phyloP scores from a whole-genome alignment of 2,329 filamentous ascomycete genomes.

The Trichophyton schoenleinii region DNA sequence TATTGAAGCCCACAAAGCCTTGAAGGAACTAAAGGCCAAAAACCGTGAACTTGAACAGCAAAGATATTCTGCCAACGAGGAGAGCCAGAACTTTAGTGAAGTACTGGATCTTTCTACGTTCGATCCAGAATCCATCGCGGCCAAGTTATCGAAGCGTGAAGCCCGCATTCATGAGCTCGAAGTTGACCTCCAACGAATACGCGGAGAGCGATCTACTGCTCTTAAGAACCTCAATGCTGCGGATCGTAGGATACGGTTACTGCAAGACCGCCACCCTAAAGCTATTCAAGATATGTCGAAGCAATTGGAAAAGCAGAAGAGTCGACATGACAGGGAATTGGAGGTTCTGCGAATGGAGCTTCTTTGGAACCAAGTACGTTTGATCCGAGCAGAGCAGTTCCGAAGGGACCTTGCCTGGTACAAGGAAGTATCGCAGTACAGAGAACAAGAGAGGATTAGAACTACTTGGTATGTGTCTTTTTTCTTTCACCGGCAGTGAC shows the following conservation, averaged over 20 bases:
- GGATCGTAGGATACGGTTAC: conserved; percentile 31
- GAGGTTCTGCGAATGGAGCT: conserved; percentile 80
- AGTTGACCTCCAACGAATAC: conserved; percentile 51
- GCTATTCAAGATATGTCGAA: conserved; percentile 38
- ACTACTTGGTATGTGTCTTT: conserved; percentile 60
- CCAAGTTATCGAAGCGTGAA: conserved; percentile 58
- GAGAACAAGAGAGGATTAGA: conserved; percentile 43
- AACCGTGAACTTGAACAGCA: conserved; percentile 42
- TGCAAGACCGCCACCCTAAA: conserved; percentile 52
- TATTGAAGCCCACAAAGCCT: conserved; percentile 45
- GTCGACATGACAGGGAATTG: conserved; percentile 50
- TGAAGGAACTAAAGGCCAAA: conserved; percentile 43
- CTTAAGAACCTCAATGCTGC: conserved; percentile 30
- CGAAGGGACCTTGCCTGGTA: conserved; percentile 70
- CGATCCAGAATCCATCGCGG: conserved; percentile 53
- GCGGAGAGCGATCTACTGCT: conserved; percentile 34
- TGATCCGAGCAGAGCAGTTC: conserved; percentile 67
- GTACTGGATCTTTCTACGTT: conserved; percentile 36
- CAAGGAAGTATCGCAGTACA: conserved; percentile 77
- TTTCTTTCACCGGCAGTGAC: background rate
- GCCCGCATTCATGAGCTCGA: conserved; percentile 46
- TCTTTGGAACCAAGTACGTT: conserved; percentile 73
- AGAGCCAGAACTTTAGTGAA: conserved; percentile 34
- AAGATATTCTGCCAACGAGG: conserved; percentile 31
- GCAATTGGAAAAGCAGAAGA: conserved; percentile 34